Percentiles rank a stretch among this genome's conserved stretches.
Evolutionary conservation across 163 green algal species (phyloP).

Genomic region (Prototheca cutis): DNA sequence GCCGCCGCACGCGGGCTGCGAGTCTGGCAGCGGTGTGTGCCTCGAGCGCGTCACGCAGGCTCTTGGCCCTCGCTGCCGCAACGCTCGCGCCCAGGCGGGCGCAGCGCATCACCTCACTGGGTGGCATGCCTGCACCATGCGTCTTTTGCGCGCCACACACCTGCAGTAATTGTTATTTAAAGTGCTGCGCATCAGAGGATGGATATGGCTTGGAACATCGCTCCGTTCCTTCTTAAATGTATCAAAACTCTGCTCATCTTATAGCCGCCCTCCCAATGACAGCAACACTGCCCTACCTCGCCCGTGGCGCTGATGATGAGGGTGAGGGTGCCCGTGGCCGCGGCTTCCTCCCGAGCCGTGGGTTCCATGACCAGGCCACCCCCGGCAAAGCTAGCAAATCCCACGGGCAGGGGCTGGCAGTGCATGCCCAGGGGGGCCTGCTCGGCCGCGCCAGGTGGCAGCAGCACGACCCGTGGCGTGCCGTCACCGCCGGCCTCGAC

Average conservation of each 20-base stretch:
- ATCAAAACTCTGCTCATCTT: too few relatives aligned
- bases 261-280: too few relatives aligned
- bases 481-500: conserved; percentile 1
- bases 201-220: too few relatives aligned
- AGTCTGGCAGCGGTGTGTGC: conserved; percentile 39
- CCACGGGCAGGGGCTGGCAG: conserved; percentile 71
- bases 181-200: too few relatives aligned
- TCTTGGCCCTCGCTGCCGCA: conserved; percentile 24
- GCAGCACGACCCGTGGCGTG: conserved; percentile 3
- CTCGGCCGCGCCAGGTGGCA: conserved; percentile 42
- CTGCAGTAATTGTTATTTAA: too few relatives aligned
- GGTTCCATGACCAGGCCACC: conserved; percentile 59
- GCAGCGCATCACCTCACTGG: conserved; percentile 35
- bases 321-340: conserved; percentile 39
- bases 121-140: conserved; percentile 51
- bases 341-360: conserved; percentile 59
- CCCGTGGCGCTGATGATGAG: conserved; percentile 64
- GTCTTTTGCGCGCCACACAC: conserved; percentile 74
- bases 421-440: conserved; percentile 77
- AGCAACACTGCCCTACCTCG: too few relatives aligned
- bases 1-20: conserved; percentile 34
- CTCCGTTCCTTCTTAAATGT: too few relatives aligned
- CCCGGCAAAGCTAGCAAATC: conserved; percentile 62
- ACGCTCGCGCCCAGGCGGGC: conserved; percentile 39
- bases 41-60: conserved; percentile 43